A percentile compares a stretch with the other conserved stretches of the same genome.
phyloP scores from a whole-genome alignment of 2,329 filamentous ascomycete species.

The Fusarium keratoplasticum region DNA sequence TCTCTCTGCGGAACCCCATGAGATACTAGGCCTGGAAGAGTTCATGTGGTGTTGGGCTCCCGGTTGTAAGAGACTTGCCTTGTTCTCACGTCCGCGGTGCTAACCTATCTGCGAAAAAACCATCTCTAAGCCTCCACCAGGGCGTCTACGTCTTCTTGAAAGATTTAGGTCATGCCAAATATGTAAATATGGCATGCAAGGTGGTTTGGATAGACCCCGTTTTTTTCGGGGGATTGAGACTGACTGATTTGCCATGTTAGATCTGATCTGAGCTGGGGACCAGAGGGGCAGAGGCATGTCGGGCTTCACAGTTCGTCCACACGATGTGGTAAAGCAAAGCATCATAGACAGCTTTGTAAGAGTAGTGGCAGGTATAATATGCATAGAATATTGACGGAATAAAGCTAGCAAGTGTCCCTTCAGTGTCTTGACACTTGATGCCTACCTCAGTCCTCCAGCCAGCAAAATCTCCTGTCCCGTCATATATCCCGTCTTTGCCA shows the following conservation, averaged over 20 bases:
- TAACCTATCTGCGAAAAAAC: too few relatives aligned
- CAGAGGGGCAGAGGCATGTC: neutral
- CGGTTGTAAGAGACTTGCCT: neutral
- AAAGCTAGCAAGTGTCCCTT: neutral
- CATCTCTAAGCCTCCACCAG: neutral
- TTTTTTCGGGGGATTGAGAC: neutral
- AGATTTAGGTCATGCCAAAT: neutral
- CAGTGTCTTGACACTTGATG: neutral
- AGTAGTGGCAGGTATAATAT: neutral
- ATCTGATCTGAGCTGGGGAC: neutral
- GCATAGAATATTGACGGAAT: neutral
- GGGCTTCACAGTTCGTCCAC: neutral
- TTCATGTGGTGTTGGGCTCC: neutral
- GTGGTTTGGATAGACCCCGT: neutral
- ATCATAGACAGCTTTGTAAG: neutral
- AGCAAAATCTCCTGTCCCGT: slow-evolving; percentile 28
- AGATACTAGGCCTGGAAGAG: too few relatives aligned
- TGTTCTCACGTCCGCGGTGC: neutral
- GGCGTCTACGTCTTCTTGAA: neutral
- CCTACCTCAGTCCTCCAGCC: slow-evolving; percentile 20
- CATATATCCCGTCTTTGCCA: slow-evolving; percentile 32
- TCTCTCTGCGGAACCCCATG: neutral
- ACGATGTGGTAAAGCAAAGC: neutral
- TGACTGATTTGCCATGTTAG: neutral
- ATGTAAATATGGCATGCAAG: neutral